Base-by-base conservation (phyloP, 345 rosid genomes). In the Mercurialis annua region DNA sequence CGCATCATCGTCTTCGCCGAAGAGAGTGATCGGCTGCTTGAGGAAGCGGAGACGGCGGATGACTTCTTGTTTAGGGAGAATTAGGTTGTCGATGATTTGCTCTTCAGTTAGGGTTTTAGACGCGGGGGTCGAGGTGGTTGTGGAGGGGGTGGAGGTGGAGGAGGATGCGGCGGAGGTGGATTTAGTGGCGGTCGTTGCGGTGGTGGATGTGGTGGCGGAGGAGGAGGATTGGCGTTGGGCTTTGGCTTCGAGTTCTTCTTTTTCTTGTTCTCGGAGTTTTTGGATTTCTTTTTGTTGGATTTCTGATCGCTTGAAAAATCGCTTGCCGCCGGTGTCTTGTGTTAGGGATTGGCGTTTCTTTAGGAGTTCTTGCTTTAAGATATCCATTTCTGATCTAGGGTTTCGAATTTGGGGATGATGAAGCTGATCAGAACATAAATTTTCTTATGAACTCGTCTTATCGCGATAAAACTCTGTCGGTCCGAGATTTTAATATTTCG, bases 11-110 rank as follows among this genome's bases (percentile, higher is more conserved):
- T 94, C 97, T 66, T 94, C 99, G 11, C 97, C 97, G 49, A 94
- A 94, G 29, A 94, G 95, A 56, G 99, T 94, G 43, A 94, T 78
- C 1, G 97, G 99, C 74, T 91, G 97, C 11, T 91, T 91, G 21
- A 94, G 91, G 74, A 94, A 78, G 6, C 99, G 88, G 73, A 94
- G 83, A 16, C 97, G 89, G 29, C 97, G 95, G 65, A 89, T 85
- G 44, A 91, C 97, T 80, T 94, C 99, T 57, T 85, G 99, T 80
- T 71, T 84, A 0, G 99, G 85, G 53, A 94, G 92, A 68, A 70
- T 79, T 47, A 94, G 85, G 79, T 72, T 91, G 71, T 91, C 92
- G 70, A 90, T 88, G 71, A 84, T 93, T 68, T 76, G 87, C 79
- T 90, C 98, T 64, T 84, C 73, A 57, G 89, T 81, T 69, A 90